These are phyloP conservation scores for Nicotiana obtusifolia DNA, from an alignment of 257 asterid genomes.

Conservation along the genomic window DNA sequence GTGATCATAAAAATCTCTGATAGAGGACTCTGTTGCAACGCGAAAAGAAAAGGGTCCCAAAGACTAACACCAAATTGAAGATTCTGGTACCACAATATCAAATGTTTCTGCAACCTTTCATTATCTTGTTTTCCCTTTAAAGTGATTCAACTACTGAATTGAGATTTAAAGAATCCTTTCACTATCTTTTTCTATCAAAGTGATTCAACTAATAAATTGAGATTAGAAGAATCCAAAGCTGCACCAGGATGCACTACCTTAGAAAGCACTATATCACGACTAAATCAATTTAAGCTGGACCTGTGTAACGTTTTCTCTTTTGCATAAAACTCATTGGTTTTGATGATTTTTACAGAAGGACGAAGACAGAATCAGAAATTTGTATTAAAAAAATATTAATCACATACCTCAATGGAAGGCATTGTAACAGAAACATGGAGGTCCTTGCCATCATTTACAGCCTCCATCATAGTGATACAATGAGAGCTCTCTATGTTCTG, in stretches of 20 bases:
- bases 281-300: background rate
- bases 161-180: conserved; percentile 7
- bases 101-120: background rate
- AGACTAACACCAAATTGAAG: background rate
- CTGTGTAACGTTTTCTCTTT: background rate
- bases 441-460: conserved; percentile 42
- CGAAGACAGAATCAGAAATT: background rate
- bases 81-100: too few species aligned
- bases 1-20: background rate
- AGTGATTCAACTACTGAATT: background rate
- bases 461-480: conserved; percentile 52
- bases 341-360: background rate
- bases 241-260: background rate
- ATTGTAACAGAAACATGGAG: conserved; percentile 48
- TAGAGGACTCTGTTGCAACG: background rate
- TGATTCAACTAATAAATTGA: background rate
- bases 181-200: background rate
- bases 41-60: background rate
- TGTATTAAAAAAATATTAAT: background rate
- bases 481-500: conserved; percentile 54
- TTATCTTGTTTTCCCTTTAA: background rate
- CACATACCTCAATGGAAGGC: conserved; percentile 51
- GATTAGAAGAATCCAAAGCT: conserved; percentile 12
- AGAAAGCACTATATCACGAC: background rate
- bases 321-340: background rate